Percentiles rank a stretch among this genome's conserved stretches.
Conservation (phyloP, 176 grass and related monocot species). For the Zea mays region DNA sequence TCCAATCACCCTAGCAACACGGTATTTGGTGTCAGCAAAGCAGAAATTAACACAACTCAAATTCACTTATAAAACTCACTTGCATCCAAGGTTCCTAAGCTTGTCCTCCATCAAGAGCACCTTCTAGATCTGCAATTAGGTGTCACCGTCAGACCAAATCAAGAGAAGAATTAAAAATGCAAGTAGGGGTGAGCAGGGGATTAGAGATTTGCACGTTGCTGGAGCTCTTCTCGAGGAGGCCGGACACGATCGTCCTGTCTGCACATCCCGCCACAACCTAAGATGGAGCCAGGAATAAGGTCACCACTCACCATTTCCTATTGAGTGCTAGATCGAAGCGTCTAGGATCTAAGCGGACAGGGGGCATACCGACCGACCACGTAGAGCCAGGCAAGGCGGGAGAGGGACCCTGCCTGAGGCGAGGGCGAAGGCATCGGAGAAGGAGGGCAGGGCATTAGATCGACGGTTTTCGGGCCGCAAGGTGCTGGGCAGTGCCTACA, state of each 20-base stretch:
- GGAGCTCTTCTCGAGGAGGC: constrained; percentile 79
- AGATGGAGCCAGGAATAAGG: background rate
- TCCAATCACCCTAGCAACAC: constrained; percentile 59
- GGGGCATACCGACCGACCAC: constrained; percentile 66
- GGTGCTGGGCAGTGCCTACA: constrained; percentile 77
- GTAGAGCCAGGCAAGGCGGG: constrained; percentile 94
- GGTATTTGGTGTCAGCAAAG: constrained; percentile 16
- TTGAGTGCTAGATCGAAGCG: background rate
- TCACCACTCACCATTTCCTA: background rate
- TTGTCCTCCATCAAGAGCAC: constrained; percentile 84
- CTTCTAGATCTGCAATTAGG: constrained; percentile 65
- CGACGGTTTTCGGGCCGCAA: constrained; percentile 64
- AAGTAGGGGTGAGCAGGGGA: background rate
- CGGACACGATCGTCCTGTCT: constrained; percentile 74
- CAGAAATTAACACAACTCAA: background rate
- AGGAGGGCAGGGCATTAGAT: constrained; percentile 40
- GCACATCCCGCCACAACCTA: constrained; percentile 94
- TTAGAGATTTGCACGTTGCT: constrained; percentile 62
- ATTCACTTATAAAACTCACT: constrained; percentile 47
- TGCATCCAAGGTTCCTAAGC: constrained; percentile 86
- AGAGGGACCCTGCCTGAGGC: constrained; percentile 55
- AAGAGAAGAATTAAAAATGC: background rate
- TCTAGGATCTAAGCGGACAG: constrained; percentile 23
- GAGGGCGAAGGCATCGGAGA: constrained; percentile 16
- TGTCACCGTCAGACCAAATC: background rate